phyloP scores from a whole-genome alignment of 192 early-diverging fungal genomes.

The Coemansia sp. region DNA sequence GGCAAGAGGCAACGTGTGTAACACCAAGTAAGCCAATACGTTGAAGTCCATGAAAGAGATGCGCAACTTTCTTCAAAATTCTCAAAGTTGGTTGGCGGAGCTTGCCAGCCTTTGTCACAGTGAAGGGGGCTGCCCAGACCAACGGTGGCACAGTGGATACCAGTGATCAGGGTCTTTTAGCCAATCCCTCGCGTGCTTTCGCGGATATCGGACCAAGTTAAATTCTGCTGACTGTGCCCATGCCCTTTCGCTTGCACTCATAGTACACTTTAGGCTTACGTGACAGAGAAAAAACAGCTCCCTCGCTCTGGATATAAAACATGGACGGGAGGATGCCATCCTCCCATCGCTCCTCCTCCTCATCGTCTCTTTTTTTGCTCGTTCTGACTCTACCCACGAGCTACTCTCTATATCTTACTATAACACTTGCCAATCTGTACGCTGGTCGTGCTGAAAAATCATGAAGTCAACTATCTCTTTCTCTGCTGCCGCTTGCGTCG shows the following conservation, averaged over 20 bases:
- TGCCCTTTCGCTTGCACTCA: background rate
- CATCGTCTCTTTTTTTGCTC: background rate
- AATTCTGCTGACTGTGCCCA: background rate
- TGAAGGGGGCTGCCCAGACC: background rate
- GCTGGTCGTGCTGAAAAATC: slow-evolving; percentile 15
- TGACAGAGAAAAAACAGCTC: background rate
- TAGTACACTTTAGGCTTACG: background rate
- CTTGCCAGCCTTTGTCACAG: slow-evolving; percentile 5
- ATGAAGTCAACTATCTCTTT: slow-evolving; percentile 1
- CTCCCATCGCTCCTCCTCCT: background rate
- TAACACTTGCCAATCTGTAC: slow-evolving; percentile 4
- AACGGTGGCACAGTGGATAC: background rate
- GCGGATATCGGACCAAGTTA: slow-evolving; percentile 9
- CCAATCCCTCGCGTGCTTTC: slow-evolving; percentile 2
- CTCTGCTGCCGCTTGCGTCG: slow-evolving; percentile 13
- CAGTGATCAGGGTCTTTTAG: slow-evolving; percentile 5
- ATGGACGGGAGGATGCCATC: background rate
- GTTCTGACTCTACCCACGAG: background rate
- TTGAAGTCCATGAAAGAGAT: background rate
- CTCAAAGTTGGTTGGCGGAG: background rate
- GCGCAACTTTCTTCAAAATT: background rate
- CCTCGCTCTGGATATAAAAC: background rate
- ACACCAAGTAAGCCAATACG: slow-evolving; percentile 4
- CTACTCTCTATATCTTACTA: background rate
- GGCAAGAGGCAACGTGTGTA: background rate